phyloP scores from a whole-genome alignment of 2,329 filamentous ascomycete species.

The Xylariomycetidae sp. region DNA sequence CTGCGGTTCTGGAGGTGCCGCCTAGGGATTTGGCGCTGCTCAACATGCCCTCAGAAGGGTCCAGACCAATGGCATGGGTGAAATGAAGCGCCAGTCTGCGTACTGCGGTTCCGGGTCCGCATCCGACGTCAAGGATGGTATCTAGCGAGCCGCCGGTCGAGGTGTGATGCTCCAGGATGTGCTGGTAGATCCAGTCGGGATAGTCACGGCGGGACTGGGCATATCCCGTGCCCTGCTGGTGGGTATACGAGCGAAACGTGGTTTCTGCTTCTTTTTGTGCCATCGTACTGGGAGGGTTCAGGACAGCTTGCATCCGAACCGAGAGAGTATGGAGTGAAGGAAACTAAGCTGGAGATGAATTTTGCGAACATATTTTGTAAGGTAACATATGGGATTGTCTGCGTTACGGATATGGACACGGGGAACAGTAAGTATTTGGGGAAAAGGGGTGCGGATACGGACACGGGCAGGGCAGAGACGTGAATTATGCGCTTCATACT shows the following conservation, averaged over 20 bases:
- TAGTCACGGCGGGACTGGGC: constrained; percentile 39
- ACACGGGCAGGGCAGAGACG: no score
- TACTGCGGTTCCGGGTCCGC: constrained; percentile 48
- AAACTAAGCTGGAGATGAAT: no score
- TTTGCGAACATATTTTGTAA: no score
- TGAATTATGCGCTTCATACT: no score
- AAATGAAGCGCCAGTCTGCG: constrained; percentile 43
- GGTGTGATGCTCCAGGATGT: constrained; percentile 41
- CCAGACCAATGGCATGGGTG: constrained; percentile 40
- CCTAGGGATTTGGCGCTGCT: constrained; percentile 34
- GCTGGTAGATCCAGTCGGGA: constrained; percentile 39
- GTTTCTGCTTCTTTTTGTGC: constrained; percentile 29
- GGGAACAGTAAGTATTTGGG: no score
- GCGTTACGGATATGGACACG: no score
- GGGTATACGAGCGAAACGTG: constrained; percentile 42
- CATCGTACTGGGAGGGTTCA: no score
- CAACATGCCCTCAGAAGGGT: constrained; percentile 52
- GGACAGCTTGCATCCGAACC: no score
- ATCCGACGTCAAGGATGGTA: constrained; percentile 50
- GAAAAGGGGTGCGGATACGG: no score
- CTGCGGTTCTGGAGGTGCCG: constrained; percentile 18
- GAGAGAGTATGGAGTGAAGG: no score
- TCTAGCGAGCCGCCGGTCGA: constrained; percentile 38
- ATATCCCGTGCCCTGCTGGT: constrained; percentile 39
- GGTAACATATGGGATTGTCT: no score